phyloP scores from a whole-genome alignment of 305 asterid species.

The Fraxinus baroniana region DNA sequence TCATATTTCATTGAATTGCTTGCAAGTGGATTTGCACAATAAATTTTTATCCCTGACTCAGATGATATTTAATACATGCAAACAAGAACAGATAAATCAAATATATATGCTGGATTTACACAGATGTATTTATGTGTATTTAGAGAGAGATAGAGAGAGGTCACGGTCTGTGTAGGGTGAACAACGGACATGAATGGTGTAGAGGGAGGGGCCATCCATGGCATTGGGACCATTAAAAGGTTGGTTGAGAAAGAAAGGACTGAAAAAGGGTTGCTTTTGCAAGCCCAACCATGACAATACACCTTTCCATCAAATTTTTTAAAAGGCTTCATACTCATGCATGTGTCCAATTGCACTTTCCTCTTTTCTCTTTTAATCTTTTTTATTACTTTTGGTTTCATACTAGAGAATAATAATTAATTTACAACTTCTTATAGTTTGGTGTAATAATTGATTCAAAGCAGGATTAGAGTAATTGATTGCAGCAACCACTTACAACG shows the following conservation, averaged over 20 bases:
- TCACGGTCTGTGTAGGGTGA: slow-evolving; percentile 70
- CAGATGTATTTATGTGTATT: not conserved
- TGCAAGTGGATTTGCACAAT: slow-evolving; percentile 37
- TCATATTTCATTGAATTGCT: not conserved
- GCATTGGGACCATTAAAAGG: slow-evolving; percentile 35
- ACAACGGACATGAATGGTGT: slow-evolving; percentile 65
- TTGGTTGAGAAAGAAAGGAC: slow-evolving; percentile 38
- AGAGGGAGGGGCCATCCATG: slow-evolving; percentile 8
- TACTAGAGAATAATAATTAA: not conserved
- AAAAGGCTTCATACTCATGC: slow-evolving; percentile 2
- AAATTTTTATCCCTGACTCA: slow-evolving; percentile 30
- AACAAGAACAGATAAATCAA: not conserved
- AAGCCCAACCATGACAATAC: slow-evolving; percentile 32
- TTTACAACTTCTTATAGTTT: not conserved
- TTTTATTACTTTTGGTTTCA: not conserved
- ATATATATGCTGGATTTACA: not conserved
- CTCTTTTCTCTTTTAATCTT: slow-evolving; percentile 2
- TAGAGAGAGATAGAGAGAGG: slow-evolving; percentile 21
- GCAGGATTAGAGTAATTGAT: not conserved
- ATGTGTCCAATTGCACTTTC: slow-evolving; percentile 25
- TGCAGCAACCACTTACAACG: not conserved
- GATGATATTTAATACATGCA: slow-evolving; percentile 32
- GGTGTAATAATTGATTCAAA: not conserved
- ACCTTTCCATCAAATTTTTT: slow-evolving; percentile 41
- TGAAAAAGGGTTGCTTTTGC: slow-evolving; percentile 31